Conservation (phyloP, 2,329 filamentous ascomycete species). For the Podosphaera aphanis region DNA sequence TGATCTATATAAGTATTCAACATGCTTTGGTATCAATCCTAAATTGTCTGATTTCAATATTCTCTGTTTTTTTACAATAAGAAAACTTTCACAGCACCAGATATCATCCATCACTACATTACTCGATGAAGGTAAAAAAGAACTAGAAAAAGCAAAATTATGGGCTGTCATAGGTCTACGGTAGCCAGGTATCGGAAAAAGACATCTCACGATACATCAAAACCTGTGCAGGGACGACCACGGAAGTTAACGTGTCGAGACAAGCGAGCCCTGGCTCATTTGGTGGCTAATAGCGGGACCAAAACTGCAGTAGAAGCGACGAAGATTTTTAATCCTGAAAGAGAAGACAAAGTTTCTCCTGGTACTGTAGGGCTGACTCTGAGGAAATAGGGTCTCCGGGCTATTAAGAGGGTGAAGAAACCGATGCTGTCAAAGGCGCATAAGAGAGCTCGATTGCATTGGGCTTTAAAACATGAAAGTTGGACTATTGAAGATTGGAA, state of each 20-base stretch:
- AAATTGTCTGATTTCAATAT: too few relatives aligned
- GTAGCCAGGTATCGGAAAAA: too few relatives aligned
- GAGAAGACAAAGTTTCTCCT: neutral
- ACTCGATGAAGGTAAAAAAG: too few relatives aligned
- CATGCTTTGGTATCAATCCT: too few relatives aligned
- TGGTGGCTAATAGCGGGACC: neutral
- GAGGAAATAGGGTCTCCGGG: neutral
- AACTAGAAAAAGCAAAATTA: too few relatives aligned
- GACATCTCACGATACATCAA: neutral
- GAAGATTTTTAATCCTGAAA: neutral
- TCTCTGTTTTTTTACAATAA: too few relatives aligned
- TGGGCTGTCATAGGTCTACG: too few relatives aligned
- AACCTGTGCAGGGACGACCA: neutral
- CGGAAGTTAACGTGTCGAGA: neutral
- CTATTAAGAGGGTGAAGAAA: neutral
- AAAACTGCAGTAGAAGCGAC: neutral
- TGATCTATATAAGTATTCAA: too few relatives aligned
- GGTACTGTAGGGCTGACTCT: neutral
- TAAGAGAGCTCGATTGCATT: neutral
- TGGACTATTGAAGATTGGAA: too few relatives aligned
- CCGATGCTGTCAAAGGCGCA: neutral
- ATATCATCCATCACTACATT: too few relatives aligned
- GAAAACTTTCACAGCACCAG: too few relatives aligned
- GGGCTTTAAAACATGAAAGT: neutral
- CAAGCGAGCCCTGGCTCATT: neutral